These are phyloP conservation scores for Leptodermis oblonga DNA, from an alignment of 257 asterid genomes.

Conservation along the genomic window DNA sequence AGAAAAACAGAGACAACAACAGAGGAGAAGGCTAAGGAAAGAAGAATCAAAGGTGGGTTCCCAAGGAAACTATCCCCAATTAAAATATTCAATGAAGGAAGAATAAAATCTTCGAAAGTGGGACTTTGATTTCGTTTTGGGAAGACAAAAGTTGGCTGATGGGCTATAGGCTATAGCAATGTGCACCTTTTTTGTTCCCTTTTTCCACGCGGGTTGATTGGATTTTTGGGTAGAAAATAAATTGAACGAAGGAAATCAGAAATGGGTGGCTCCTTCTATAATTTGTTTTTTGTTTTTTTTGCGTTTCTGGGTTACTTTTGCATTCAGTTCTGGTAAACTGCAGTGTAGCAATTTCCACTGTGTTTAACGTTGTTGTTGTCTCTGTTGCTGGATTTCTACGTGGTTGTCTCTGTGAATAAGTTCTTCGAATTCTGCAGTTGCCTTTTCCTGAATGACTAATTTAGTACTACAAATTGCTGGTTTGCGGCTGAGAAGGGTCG, in stretches of 20 bases:
- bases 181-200: not conserved
- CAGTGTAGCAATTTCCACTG: not conserved
- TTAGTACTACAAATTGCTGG: not conserved
- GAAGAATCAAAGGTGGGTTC: constrained; percentile 24
- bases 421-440: not conserved
- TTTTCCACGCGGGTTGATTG: not conserved
- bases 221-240: not conserved
- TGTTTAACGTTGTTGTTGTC: not conserved
- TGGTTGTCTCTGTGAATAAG: not conserved
- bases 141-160: not conserved
- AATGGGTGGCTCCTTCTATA: not conserved
- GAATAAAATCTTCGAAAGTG: constrained; percentile 24
- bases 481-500: not conserved
- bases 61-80: constrained; percentile 18
- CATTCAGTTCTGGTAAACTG: constrained; percentile 7
- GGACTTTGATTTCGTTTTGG: not conserved
- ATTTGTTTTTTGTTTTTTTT: not conserved
- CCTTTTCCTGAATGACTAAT: not conserved
- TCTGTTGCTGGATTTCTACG: not conserved
- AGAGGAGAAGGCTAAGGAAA: constrained; percentile 1
- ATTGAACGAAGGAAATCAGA: not conserved
- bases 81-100: constrained; percentile 13
- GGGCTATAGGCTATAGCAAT: not conserved
- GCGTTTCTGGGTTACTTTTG: not conserved
- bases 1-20: not conserved